Conservation (phyloP, 176 grass and related monocot genomes). For the Paspalum vaginatum region DNA sequence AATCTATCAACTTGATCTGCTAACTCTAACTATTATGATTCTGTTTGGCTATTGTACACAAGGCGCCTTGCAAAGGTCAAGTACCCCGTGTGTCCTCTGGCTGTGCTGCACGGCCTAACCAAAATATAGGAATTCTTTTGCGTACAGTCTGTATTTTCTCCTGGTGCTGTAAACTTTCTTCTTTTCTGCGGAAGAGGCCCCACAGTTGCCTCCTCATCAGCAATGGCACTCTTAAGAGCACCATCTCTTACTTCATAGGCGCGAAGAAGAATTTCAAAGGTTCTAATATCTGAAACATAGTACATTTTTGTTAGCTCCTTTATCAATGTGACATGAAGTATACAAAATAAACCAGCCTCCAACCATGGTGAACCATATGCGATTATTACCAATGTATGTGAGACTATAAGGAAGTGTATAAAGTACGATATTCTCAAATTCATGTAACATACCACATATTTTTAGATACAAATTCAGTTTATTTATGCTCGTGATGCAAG, state of each 20-base stretch:
- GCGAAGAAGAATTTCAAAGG: slow-evolving; percentile 88
- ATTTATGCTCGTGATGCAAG: neutral
- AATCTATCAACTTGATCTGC: neutral
- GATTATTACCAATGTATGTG: neutral
- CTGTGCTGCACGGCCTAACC: slow-evolving; percentile 66
- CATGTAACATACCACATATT: neutral
- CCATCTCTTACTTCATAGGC: slow-evolving; percentile 70
- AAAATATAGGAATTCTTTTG: slow-evolving; percentile 48
- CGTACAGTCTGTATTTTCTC: slow-evolving; percentile 30
- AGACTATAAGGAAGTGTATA: neutral
- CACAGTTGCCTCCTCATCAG: slow-evolving; percentile 36
- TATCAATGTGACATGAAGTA: neutral
- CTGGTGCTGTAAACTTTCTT: slow-evolving; percentile 34
- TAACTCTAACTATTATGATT: neutral
- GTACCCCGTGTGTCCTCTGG: slow-evolving; percentile 88
- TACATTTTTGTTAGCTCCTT: neutral
- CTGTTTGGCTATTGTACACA: slow-evolving; percentile 38
- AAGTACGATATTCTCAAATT: neutral
- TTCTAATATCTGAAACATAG: slow-evolving; percentile 79
- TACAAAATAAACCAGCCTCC: neutral
- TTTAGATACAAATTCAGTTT: neutral
- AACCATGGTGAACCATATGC: neutral
- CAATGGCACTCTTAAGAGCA: slow-evolving; percentile 28
- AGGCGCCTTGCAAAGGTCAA: slow-evolving; percentile 81
- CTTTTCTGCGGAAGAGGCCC: slow-evolving; percentile 68